Evolutionary conservation across 352 stramenopile genomes (phyloP).

Genomic region (Pythium brachiatum): DNA sequence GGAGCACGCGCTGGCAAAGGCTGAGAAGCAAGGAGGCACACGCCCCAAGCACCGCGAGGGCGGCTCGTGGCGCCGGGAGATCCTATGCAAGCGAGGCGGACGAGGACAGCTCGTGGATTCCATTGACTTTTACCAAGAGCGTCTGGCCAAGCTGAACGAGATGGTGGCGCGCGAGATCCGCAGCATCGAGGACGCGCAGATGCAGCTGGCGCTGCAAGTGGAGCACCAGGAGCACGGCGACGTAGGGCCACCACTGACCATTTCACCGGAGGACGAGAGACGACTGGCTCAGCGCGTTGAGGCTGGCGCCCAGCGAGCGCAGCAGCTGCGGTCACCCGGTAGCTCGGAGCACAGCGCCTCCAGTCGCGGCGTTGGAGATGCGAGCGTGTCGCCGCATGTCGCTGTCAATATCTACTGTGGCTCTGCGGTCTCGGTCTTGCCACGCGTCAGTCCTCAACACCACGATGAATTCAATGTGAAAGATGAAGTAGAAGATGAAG

Average conservation of each 20-base stretch:
- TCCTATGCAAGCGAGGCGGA: constrained; percentile 40
- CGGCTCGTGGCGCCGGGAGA: constrained; percentile 38
- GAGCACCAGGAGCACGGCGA: constrained; percentile 29
- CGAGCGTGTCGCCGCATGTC: not conserved
- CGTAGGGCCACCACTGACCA: constrained; percentile 11
- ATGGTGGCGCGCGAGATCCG: constrained; percentile 55
- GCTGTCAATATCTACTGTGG: constrained; percentile 9
- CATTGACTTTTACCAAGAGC: constrained; percentile 62
- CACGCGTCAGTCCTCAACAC: not conserved
- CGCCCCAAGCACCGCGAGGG: constrained; percentile 49
- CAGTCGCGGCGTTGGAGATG: not conserved
- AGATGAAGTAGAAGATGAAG: constrained; percentile 14
- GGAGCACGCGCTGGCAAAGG: constrained; percentile 52
- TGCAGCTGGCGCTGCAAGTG: constrained; percentile 41
- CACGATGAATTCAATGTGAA: not conserved
- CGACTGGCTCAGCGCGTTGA: constrained; percentile 2
- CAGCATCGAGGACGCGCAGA: constrained; percentile 60
- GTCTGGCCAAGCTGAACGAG: constrained; percentile 54
- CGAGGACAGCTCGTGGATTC: constrained; percentile 42
- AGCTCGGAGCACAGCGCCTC: not conserved
- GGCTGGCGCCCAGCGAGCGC: not conserved
- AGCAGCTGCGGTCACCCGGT: not conserved
- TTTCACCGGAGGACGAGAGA: constrained; percentile 17
- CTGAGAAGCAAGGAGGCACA: constrained; percentile 33
- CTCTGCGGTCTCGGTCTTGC: not conserved